These are phyloP conservation scores for Sambucus nigra DNA, from an alignment of 129 eudicot species.

Conservation along the genomic window DNA sequence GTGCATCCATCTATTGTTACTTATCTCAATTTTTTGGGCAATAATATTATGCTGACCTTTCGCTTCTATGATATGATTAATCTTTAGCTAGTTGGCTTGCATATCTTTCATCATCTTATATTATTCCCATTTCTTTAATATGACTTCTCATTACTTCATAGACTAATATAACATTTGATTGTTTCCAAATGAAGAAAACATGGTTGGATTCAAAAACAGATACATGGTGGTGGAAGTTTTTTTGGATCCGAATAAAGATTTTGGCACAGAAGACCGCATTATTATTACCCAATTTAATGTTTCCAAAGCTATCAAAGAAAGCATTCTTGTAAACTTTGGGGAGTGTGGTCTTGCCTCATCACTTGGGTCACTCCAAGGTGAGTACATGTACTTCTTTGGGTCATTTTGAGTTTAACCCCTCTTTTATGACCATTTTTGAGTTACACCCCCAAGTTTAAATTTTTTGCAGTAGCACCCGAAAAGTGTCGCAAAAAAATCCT, in stretches of 20 bases:
- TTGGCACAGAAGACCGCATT: constrained; percentile 55
- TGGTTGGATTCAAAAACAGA: constrained; percentile 90
- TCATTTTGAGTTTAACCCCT: not conserved
- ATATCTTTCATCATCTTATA: not conserved
- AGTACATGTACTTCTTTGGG: not conserved
- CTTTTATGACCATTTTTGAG: no score
- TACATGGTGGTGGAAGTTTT: constrained; percentile 90
- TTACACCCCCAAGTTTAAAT: no score
- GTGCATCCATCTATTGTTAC: no score
- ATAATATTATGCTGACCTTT: no score
- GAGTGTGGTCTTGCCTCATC: constrained; percentile 93
- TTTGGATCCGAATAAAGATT: constrained; percentile 72
- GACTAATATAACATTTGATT: not conserved
- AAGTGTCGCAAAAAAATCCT: no score
- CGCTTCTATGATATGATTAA: no score
- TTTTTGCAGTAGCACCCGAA: no score
- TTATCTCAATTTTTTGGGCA: no score
- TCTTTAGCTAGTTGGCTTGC: no score
- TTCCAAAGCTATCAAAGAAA: constrained; percentile 70
- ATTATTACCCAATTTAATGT: constrained; percentile 60
- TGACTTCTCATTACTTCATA: not conserved
- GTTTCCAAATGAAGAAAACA: constrained; percentile 19
- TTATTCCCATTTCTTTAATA: not conserved
- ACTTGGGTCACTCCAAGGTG: constrained; percentile 71
- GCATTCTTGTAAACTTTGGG: constrained; percentile 81